Percentiles rank a stretch among this genome's conserved stretches.
phyloP scores from a whole-genome alignment of 2,329 filamentous ascomycete genomes.

The Stromatinia cepivora region DNA sequence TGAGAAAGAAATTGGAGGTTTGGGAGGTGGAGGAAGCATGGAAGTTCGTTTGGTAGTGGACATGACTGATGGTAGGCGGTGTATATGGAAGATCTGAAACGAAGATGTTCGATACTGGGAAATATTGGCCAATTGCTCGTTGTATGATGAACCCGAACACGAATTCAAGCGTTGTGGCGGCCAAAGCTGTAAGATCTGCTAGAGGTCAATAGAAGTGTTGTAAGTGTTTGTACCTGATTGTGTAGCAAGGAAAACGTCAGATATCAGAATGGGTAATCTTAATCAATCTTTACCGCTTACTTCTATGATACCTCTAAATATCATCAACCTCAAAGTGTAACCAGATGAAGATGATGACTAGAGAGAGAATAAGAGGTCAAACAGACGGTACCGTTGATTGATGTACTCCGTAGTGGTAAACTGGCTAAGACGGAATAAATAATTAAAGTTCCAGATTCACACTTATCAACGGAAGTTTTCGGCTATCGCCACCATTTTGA shows the following conservation, averaged over 20 bases:
- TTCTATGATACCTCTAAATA: slow-evolving; percentile 13
- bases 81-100: not conserved
- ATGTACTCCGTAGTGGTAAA: not conserved
- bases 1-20: slow-evolving; percentile 61
- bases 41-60: slow-evolving; percentile 47
- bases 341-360: not conserved
- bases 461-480: slow-evolving; percentile 22
- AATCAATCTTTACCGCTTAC: slow-evolving; percentile 32
- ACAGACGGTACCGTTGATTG: not conserved
- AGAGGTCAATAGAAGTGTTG: slow-evolving; percentile 24
- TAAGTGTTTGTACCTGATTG: slow-evolving; percentile 16
- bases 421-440: not conserved
- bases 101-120: not conserved
- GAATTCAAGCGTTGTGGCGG: slow-evolving; percentile 10
- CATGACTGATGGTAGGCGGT: slow-evolving; percentile 32
- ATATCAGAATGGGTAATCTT: slow-evolving; percentile 28
- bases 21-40: slow-evolving; percentile 53
- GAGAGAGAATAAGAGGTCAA: not conserved
- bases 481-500: slow-evolving; percentile 22
- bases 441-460: slow-evolving; percentile 8
- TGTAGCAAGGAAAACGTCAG: slow-evolving; percentile 19
- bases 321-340: not conserved
- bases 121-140: not conserved
- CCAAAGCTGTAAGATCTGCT: slow-evolving; percentile 8
- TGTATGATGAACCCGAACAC: slow-evolving; percentile 8